Base-by-base conservation (phyloP, 495 filamentous ascomycete species). In the Hypoxylon trugodes region DNA sequence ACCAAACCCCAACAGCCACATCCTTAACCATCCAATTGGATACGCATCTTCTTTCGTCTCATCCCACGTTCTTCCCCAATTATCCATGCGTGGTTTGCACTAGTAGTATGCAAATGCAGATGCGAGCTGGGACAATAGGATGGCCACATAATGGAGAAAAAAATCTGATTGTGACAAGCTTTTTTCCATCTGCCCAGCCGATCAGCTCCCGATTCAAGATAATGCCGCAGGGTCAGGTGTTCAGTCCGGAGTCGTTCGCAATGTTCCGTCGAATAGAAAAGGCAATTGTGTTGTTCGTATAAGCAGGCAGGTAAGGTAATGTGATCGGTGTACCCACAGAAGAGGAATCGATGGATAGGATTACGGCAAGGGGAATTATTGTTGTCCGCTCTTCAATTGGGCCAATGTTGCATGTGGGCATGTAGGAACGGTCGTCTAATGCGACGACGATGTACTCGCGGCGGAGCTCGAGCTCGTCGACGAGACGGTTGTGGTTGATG, bases 401-500 rank as follows among this genome's bases (percentile, higher is more conserved):
- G 40, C 4, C 4, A 4, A 7, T 18, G 12, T 24, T 21, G 4
- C 25, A 43, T 43, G 40, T 18, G 40, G 19, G 40, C n/a, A n/a
- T n/a, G n/a, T n/a, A n/a, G 40, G 6, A 3, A 10, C 7, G 6
- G 38, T 7, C 19, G 54, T 57, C 58, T 68, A 70, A 36, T 67
- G 64, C 22, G 69, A 72, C 51, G 40, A 58, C 51, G 40, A 58
- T 51, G 47, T 42, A 56, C 54, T 68, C 55, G 40, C 18, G 37
- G 37, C 21, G 16, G 61, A 57, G 32, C 59, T 61, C 30, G 61
- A 57, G 32, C 59, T 61, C 30, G 56, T 60, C 38, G 63, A 62
- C 32, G 70, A 72, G 48, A 32, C 54, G 33, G 73, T 66, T 42
- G 61, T 61, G 24, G 62, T 72, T 1, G 71, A n/a, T n/a, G n/a